Evolutionary conservation across 1,139 yeast species (phyloP).

Genomic region (Magnusiomyces ingens): DNA sequence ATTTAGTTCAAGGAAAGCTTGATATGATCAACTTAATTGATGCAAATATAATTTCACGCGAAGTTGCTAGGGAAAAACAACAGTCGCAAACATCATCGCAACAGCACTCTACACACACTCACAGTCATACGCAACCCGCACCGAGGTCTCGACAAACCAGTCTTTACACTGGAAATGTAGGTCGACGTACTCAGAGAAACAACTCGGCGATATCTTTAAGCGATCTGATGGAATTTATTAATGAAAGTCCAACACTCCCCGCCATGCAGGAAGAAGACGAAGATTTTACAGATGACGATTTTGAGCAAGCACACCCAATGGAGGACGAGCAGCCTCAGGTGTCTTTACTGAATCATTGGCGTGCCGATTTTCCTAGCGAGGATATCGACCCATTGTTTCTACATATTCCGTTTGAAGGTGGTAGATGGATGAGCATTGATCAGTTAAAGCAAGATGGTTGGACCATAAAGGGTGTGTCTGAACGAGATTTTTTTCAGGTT

Average conservation of each 20-base stretch:
- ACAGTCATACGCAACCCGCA: background rate
- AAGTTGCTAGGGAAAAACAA: background rate
- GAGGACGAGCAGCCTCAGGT: background rate
- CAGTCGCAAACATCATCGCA: background rate
- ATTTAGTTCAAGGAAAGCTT: background rate
- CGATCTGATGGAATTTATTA: background rate
- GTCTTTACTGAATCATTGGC: background rate
- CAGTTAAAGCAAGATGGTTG: conserved; percentile 48
- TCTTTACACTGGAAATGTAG: background rate
- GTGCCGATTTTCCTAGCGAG: background rate
- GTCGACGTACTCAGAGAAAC: background rate
- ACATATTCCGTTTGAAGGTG: conserved; percentile 18
- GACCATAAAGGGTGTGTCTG: conserved; percentile 43
- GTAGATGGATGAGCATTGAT: conserved; percentile 27
- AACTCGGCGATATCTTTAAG: background rate
- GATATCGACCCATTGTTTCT: conserved; percentile 9
- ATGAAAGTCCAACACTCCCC: background rate
- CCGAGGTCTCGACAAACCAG: background rate
- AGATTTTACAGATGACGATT: background rate
- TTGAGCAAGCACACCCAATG: background rate
- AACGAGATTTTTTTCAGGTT: conserved; percentile 44
- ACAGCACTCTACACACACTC: background rate
- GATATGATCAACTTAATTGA: background rate
- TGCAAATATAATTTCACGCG: background rate
- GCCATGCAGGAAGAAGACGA: conserved; percentile 4